Evolutionary conservation across 345 rosid species (phyloP).

Genomic region (Eutrema japonicum): DNA sequence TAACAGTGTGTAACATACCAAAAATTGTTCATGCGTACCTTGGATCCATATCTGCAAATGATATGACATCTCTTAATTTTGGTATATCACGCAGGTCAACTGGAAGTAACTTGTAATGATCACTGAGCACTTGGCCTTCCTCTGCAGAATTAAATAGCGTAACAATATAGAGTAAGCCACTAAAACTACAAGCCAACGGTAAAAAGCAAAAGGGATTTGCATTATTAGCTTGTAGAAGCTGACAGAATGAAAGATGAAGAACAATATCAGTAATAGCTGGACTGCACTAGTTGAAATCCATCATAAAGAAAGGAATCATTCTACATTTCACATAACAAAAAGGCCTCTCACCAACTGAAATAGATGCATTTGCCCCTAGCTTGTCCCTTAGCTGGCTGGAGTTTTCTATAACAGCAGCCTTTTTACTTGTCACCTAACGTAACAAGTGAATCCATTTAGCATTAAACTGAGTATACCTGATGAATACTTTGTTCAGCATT

Average conservation of each 20-base stretch:
- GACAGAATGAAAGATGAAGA: slow-evolving; percentile 15
- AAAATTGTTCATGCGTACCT: slow-evolving; percentile 52
- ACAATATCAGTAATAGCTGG: slow-evolving; percentile 15
- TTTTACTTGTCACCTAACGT: slow-evolving; percentile 80
- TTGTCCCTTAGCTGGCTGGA: slow-evolving; percentile 69
- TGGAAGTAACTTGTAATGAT: slow-evolving; percentile 89
- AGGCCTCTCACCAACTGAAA: slow-evolving; percentile 63
- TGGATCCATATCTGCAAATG: slow-evolving; percentile 80
- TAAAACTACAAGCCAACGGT: slow-evolving; percentile 6
- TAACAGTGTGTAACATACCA: neutral
- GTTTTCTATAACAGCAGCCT: slow-evolving; percentile 75
- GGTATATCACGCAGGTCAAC: slow-evolving; percentile 80
- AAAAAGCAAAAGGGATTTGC: slow-evolving; percentile 13
- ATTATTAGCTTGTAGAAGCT: neutral
- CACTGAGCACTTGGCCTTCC: slow-evolving; percentile 86
- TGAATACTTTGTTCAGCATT: slow-evolving; percentile 4
- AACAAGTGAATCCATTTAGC: slow-evolving; percentile 21
- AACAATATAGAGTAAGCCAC: slow-evolving; percentile 23
- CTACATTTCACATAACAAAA: neutral
- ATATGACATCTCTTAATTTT: slow-evolving; percentile 69
- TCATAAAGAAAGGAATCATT: neutral
- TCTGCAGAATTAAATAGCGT: slow-evolving; percentile 50
- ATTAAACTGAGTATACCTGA: slow-evolving; percentile 9
- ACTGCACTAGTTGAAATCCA: slow-evolving; percentile 14
- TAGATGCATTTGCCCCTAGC: slow-evolving; percentile 69